phyloP scores from a whole-genome alignment of 2,329 filamentous ascomycete species.

The Sphaerulina vaccinii region DNA sequence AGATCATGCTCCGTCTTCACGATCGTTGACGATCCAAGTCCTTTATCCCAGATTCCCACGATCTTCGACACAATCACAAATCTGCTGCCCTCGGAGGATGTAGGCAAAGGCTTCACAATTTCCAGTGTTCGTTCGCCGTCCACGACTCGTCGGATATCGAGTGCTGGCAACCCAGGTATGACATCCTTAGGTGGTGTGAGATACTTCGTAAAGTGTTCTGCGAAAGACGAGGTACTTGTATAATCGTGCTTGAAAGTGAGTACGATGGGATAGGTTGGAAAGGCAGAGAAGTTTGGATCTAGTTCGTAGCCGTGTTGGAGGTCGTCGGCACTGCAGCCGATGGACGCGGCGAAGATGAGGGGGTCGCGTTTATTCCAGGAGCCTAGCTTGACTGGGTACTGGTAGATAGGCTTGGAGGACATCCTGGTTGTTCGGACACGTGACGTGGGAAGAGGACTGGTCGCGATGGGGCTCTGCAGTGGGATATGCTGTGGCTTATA shows the following conservation, averaged over 20 bases:
- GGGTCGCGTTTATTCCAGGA: slow-evolving; percentile 76
- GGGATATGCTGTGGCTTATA: no score
- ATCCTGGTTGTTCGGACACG: slow-evolving; percentile 7
- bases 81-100: slow-evolving; percentile 64
- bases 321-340: slow-evolving; percentile 78
- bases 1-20: slow-evolving; percentile 74
- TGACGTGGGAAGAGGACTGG: neutral
- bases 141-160: slow-evolving; percentile 71
- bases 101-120: slow-evolving; percentile 69
- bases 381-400: slow-evolving; percentile 73
- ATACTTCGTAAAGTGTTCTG: slow-evolving; percentile 77
- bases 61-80: slow-evolving; percentile 78
- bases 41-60: slow-evolving; percentile 85
- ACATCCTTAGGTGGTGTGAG: slow-evolving; percentile 35
- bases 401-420: slow-evolving; percentile 42
- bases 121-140: slow-evolving; percentile 76
- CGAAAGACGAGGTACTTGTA: slow-evolving; percentile 67
- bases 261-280: slow-evolving; percentile 83
- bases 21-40: slow-evolving; percentile 71
- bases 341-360: slow-evolving; percentile 84
- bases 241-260: slow-evolving; percentile 75
- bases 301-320: slow-evolving; percentile 91
- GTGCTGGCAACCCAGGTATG: slow-evolving; percentile 72
- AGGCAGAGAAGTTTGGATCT: slow-evolving; percentile 78
- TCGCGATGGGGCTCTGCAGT: neutral